These are phyloP conservation scores for Camillea tinctor DNA, from an alignment of 2,329 filamentous ascomycete genomes.

Conservation along the genomic window DNA sequence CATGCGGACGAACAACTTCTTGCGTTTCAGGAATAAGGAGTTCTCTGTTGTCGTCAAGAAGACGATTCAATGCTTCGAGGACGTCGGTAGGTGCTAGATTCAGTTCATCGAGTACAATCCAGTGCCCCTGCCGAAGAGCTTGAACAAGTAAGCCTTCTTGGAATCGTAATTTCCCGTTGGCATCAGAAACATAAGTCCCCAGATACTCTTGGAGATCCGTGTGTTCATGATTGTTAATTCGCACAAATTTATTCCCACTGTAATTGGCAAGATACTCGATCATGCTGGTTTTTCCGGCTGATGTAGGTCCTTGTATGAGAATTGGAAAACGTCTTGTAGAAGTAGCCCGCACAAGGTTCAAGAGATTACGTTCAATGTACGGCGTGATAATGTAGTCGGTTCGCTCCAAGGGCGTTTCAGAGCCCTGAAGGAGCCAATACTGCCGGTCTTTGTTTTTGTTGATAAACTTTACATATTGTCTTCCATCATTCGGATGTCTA, in stretches of 20 bases:
- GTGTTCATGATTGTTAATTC: constrained; percentile 99
- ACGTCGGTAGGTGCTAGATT: constrained; percentile 97
- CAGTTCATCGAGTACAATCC: constrained; percentile 97
- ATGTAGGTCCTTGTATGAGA: constrained; percentile 93
- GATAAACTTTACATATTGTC: constrained; percentile 75
- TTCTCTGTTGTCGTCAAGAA: constrained; percentile 95
- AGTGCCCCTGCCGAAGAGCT: constrained; percentile 88
- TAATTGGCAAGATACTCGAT: constrained; percentile 97
- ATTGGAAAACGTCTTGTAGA: constrained; percentile 92
- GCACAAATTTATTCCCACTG: constrained; percentile 93
- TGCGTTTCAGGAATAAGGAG: constrained; percentile 95
- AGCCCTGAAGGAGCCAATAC: constrained; percentile 85
- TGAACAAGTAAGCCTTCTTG: constrained; percentile 93
- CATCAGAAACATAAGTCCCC: constrained; percentile 85
- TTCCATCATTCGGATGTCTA: constrained; percentile 72
- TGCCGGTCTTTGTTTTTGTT: constrained; percentile 65
- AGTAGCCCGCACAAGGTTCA: constrained; percentile 90
- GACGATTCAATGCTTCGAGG: constrained; percentile 88
- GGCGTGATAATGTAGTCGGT: constrained; percentile 94
- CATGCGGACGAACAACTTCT: constrained; percentile 85
- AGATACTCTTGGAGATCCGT: constrained; percentile 98
- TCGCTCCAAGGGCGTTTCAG: constrained; percentile 64
- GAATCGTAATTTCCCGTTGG: constrained; percentile 82
- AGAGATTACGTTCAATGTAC: constrained; percentile 90
- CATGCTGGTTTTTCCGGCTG: constrained; percentile 98